A percentile compares a stretch with the other conserved stretches of the same genome.
Conservation (phyloP, 2,329 filamentous ascomycete genomes). For the Cercospora sojina region DNA sequence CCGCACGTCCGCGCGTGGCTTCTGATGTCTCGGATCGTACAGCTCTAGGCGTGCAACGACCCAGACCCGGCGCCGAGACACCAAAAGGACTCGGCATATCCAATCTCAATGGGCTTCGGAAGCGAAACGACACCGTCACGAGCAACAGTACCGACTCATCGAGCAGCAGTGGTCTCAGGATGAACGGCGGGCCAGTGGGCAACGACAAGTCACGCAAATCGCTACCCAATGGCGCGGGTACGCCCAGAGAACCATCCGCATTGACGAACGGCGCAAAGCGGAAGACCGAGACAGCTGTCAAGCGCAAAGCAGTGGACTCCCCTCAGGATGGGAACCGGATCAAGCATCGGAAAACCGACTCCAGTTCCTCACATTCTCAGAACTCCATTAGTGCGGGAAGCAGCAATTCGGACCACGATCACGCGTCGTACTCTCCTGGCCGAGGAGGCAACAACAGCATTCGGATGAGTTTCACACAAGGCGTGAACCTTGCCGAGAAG, state of each 20-base stretch:
- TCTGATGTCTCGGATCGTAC: constrained; percentile 50
- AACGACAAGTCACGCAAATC: constrained; percentile 23
- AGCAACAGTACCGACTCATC: constrained; percentile 27
- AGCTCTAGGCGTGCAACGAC: constrained; percentile 30
- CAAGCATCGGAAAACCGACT: constrained; percentile 39
- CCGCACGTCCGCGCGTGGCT: constrained; percentile 60
- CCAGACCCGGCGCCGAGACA: constrained; percentile 41
- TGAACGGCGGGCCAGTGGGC: constrained; percentile 23
- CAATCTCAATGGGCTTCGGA: constrained; percentile 36
- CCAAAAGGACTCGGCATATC: constrained; percentile 45
- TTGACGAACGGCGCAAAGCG: constrained; percentile 24
- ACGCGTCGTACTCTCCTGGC: constrained; percentile 5
- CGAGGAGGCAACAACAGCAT: constrained; percentile 29
- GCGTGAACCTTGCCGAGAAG: constrained; percentile 47
- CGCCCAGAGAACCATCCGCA: constrained; percentile 12
- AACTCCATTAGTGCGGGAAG: constrained; percentile 29
- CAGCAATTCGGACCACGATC: constrained; percentile 20
- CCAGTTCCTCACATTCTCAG: constrained; percentile 34
- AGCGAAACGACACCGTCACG: constrained; percentile 36
- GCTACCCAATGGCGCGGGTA: constrained; percentile 43
- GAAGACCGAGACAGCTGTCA: constrained; percentile 40
- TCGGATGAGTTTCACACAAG: constrained; percentile 38
- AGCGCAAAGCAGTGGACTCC: constrained; percentile 48
- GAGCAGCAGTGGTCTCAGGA: constrained; percentile 16
- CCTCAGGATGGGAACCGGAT: constrained; percentile 28